Evolutionary conservation across 352 stramenopile genomes (phyloP).

Genomic region (Blastocystis sp.): DNA sequence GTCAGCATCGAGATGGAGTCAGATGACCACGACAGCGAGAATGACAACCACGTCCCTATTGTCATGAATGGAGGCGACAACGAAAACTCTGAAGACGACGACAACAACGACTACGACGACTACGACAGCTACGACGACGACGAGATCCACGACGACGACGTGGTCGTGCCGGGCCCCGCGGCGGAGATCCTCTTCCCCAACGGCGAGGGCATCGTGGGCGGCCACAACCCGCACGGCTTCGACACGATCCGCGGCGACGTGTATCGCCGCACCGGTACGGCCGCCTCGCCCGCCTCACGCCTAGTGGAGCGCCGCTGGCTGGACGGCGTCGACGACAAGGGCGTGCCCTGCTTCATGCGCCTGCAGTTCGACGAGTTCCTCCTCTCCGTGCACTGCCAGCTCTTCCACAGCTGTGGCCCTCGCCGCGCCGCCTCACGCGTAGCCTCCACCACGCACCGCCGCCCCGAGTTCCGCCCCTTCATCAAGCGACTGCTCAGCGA

Average conservation of each 20-base stretch:
- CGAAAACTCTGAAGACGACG: background rate
- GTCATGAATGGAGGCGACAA: background rate
- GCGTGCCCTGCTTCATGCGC: background rate
- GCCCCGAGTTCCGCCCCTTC: background rate
- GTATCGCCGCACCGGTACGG: background rate
- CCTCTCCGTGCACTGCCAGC: conserved; percentile 22
- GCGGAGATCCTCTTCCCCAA: no score
- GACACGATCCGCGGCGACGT: background rate
- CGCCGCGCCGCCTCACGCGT: background rate
- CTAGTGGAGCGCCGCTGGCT: background rate
- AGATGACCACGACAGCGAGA: no score
- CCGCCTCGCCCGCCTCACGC: background rate
- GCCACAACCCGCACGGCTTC: no score
- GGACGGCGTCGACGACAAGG: background rate
- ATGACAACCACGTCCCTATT: no score
- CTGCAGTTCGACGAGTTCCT: background rate
- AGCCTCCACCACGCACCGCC: conserved; percentile 17
- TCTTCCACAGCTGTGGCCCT: conserved; percentile 25
- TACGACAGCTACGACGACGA: background rate
- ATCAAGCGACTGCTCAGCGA: background rate
- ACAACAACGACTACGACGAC: background rate
- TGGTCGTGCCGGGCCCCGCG: no score
- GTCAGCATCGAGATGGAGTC: no score
- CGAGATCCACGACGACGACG: background rate
- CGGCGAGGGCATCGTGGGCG: no score